Percentiles rank a stretch among this genome's conserved stretches.
These are phyloP conservation scores for Lyophyllum semitale DNA, from an alignment of 768 basidiomycete species.

Conservation along the genomic window DNA sequence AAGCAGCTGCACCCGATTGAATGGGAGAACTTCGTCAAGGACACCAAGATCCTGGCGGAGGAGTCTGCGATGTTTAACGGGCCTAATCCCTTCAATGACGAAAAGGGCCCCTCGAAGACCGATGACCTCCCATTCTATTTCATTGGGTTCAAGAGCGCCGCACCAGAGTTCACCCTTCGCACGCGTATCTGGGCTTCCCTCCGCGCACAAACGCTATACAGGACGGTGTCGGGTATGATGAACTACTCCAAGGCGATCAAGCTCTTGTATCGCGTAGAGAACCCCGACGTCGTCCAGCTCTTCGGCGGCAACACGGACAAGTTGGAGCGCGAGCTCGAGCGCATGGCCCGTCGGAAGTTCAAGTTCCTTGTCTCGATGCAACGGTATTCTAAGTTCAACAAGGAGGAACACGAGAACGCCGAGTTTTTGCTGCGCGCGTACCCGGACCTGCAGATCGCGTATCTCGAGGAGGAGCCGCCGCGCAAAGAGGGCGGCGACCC, in stretches of 20 bases:
- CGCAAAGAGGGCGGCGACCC: slow-evolving; percentile 95
- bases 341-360: slow-evolving; percentile 98
- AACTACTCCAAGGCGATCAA: slow-evolving; percentile 99
- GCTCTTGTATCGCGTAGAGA: slow-evolving; percentile 97
- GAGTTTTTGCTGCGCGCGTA: slow-evolving; percentile 97
- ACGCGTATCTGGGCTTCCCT: slow-evolving; percentile 99
- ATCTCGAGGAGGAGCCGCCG: slow-evolving; percentile 93
- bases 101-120: slow-evolving; percentile 81
- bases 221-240: slow-evolving; percentile 99
- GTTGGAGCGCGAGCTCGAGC: slow-evolving; percentile 93
- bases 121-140: slow-evolving; percentile 98
- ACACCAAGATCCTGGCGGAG: slow-evolving; percentile 98
- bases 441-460: slow-evolving; percentile 97
- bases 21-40: slow-evolving; percentile 99
- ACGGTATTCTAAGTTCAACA: slow-evolving; percentile 98
- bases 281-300: slow-evolving; percentile 96
- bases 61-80: slow-evolving; percentile 89
- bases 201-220: slow-evolving; percentile 96
- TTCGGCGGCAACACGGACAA: slow-evolving; percentile 98
- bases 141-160: slow-evolving; percentile 98
- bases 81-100: slow-evolving; percentile 68
- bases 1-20: slow-evolving; percentile 98
- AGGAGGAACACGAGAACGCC: slow-evolving; percentile 98
- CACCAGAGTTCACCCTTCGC: slow-evolving; percentile 96
- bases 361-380: slow-evolving; percentile 99